Conservation (phyloP, 169 alveolate species). For the Toxoplasma gondii region DNA sequence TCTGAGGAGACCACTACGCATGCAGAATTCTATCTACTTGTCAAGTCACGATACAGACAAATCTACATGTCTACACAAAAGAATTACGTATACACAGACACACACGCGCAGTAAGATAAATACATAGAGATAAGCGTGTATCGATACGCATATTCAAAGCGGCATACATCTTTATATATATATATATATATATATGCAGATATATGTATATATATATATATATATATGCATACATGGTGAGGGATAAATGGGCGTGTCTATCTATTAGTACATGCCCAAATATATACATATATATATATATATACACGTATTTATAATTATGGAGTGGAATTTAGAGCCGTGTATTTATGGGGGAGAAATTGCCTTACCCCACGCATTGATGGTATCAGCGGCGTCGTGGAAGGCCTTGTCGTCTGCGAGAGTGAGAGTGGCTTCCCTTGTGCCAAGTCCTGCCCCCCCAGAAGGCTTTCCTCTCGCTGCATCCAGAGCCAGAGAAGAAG, state of each 20-base stretch:
- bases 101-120: no score
- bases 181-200: no score
- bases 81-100: neutral
- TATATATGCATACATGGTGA: neutral
- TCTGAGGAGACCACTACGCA: no score
- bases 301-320: no score
- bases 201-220: no score
- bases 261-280: neutral
- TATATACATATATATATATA: no score
- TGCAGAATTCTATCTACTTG: no score
- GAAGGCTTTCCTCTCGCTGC: neutral
- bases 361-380: neutral
- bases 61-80: no score
- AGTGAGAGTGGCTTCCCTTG: neutral
- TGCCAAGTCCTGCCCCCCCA: no score
- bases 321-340: neutral
- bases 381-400: neutral
- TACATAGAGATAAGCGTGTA: no score
- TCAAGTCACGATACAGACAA: no score
- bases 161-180: neutral
- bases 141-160: no score
- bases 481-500: neutral
- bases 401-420: neutral
- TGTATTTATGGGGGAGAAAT: neutral
- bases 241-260: neutral